Conservation (phyloP, 257 asterid species). For the Ophiorrhiza pumila region DNA sequence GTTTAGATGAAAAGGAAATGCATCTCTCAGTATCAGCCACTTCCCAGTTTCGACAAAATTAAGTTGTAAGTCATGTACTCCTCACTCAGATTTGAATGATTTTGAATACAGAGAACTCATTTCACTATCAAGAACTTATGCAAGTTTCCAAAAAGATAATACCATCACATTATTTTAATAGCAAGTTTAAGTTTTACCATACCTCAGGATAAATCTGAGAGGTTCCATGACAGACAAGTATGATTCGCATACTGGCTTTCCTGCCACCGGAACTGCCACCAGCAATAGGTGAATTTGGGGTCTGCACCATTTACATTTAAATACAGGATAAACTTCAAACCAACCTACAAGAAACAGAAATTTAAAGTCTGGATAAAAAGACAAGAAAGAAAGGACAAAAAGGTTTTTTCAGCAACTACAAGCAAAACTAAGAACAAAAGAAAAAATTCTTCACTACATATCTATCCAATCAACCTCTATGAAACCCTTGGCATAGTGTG, state of each 20-base stretch:
- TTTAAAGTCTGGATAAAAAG: constrained; percentile 27
- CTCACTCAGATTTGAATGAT: too few relatives aligned
- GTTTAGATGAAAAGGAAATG: not conserved
- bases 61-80: not conserved
- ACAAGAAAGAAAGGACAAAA: not conserved
- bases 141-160: not conserved
- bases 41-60: constrained; percentile 3
- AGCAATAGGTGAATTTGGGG: constrained; percentile 81
- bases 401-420: not conserved
- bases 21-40: not conserved
- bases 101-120: not conserved
- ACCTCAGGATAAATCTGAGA: constrained; percentile 52
- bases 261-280: constrained; percentile 65
- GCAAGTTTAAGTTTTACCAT: constrained; percentile 8
- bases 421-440: constrained; percentile 9
- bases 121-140: not conserved
- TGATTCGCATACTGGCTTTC: constrained; percentile 56
- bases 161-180: not conserved
- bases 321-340: constrained; percentile 52
- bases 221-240: constrained; percentile 68
- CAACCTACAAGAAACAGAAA: constrained; percentile 41
- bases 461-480: not conserved
- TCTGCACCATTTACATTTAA: constrained; percentile 74
- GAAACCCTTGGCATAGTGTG: not conserved
- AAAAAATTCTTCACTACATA: not conserved